Base-by-base conservation (phyloP, 1,284 basidiomycete species). In the Amylostereum chailletii region DNA sequence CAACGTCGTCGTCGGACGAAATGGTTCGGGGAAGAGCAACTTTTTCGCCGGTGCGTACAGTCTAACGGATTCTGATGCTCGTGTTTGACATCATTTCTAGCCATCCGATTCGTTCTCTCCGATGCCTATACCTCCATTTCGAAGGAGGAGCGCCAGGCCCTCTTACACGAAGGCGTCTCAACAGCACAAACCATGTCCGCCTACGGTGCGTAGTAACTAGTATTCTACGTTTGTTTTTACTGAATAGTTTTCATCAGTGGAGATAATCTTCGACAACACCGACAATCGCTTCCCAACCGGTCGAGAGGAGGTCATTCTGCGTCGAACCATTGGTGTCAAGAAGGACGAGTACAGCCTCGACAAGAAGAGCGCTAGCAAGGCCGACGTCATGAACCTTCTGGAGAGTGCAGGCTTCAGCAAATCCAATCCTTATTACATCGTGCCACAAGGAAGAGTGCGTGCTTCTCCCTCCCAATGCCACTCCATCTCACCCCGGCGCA, bases 341-440 rank as follows among this genome's bases (percentile, higher is more conserved):
- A 99, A 99, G 72, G 96, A 99, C 63, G 96, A 99, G 69, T 99
- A 98, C 71, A 91, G 89, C 57, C 75, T 99, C 42, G 96, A 99
- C 70, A 86, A 90, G 70, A 98, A 97, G 71, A 91, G 86, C 55
- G 89, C 90, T 0, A 91, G 84, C 66, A 98, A 97, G 67, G 94
- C 93, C 4, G 96, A 99, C 60, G 92, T 99, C 29, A 94, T 95
- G 90, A 94, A 90, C 61, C 72, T 97, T 19, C 77, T 97, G 31
- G 94, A 97, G 66, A 90, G 85, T 59, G 96, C 96, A 0, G 95
- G 96, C 2, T 99, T 99, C 71, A 94, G 90, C 65, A 88, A 92
- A 63, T 90, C 89, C 36, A 99, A 99, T 61, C 96, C 96, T 0
- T 99, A 99, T 69, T 99, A 99, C 63, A 99, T 99, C 55, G 95